Evolutionary conservation across 257 asterid genomes (phyloP).

Genomic region (Mentha longifolia): DNA sequence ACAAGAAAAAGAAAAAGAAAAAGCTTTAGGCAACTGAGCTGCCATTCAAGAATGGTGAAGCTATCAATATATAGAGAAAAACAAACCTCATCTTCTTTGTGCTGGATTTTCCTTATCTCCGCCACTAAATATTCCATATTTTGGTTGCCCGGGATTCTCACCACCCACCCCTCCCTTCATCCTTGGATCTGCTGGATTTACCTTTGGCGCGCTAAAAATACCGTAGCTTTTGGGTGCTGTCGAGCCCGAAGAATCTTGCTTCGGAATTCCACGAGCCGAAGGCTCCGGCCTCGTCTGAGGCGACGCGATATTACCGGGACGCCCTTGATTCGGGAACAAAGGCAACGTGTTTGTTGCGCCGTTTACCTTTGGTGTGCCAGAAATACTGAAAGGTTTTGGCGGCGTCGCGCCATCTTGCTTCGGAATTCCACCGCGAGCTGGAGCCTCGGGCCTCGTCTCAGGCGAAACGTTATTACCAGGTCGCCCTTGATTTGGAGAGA

Average conservation of each 20-base stretch:
- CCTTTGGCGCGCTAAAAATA: constrained; percentile 43
- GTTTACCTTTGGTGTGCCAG: constrained; percentile 39
- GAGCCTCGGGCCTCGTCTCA: constrained; percentile 33
- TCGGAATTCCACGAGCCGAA: constrained; percentile 25
- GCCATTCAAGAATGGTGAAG: constrained; percentile 24
- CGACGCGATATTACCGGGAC: constrained; percentile 35
- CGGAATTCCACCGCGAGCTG: constrained; percentile 22
- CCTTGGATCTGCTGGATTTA: constrained; percentile 20
- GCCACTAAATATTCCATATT: constrained; percentile 38
- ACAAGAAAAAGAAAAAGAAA: neutral
- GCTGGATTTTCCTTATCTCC: constrained; percentile 39
- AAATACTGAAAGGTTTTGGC: constrained; percentile 55
- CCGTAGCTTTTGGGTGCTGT: constrained; percentile 56
- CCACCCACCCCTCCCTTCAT: constrained; percentile 26
- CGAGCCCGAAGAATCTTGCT: constrained; percentile 40
- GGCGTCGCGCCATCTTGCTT: constrained; percentile 41
- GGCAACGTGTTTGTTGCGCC: neutral
- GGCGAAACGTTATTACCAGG: constrained; percentile 38
- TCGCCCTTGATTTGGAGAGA: constrained; percentile 28
- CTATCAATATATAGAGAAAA: neutral
- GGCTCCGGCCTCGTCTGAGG: constrained; percentile 37
- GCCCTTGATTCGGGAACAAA: constrained; percentile 26
- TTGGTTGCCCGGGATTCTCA: constrained; percentile 41
- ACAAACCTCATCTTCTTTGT: constrained; percentile 38
- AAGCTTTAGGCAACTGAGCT: neutral